phyloP scores from a whole-genome alignment of 2,329 filamentous ascomycete genomes.

The Pyrenophora tritici-repentis region DNA sequence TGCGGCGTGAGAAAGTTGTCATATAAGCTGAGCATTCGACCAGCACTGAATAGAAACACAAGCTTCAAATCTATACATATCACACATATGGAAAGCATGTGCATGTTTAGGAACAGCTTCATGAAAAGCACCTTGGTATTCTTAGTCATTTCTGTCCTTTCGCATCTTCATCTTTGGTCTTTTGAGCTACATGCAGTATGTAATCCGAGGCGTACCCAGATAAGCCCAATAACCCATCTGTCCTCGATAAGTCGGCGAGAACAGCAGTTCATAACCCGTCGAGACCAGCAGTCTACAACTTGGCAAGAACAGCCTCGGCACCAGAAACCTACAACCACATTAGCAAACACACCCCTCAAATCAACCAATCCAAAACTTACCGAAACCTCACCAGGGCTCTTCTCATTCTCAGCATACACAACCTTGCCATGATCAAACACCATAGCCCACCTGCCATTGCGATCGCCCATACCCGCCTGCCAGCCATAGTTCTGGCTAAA shows the following conservation, averaged over 20 bases:
- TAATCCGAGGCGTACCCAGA: not conserved
- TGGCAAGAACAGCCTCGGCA: slow-evolving; percentile 55
- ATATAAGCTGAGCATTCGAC: slow-evolving; percentile 16
- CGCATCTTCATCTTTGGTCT: not conserved
- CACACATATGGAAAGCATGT: not conserved
- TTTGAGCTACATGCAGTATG: not conserved
- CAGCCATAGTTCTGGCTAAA: slow-evolving; percentile 82
- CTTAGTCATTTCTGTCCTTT: slow-evolving; percentile 2
- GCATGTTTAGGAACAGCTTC: not conserved
- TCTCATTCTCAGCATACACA: slow-evolving; percentile 77
- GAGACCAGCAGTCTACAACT: slow-evolving; percentile 53
- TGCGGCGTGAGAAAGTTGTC: slow-evolving; percentile 5
- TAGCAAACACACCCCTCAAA: not conserved
- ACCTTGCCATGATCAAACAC: slow-evolving; percentile 80
- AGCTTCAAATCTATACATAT: slow-evolving; percentile 2
- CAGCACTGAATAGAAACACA: slow-evolving; percentile 19
- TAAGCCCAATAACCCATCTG: not conserved
- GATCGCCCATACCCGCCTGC: slow-evolving; percentile 68
- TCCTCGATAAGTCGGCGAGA: slow-evolving; percentile 52
- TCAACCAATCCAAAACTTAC: slow-evolving; percentile 31
- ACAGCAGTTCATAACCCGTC: slow-evolving; percentile 54
- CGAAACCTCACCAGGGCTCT: slow-evolving; percentile 54
- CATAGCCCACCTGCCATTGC: slow-evolving; percentile 79
- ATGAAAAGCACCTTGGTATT: not conserved
- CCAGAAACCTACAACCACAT: slow-evolving; percentile 52